phyloP scores from a whole-genome alignment of 2,329 filamentous ascomycete species.

The Cercospora sp. region DNA sequence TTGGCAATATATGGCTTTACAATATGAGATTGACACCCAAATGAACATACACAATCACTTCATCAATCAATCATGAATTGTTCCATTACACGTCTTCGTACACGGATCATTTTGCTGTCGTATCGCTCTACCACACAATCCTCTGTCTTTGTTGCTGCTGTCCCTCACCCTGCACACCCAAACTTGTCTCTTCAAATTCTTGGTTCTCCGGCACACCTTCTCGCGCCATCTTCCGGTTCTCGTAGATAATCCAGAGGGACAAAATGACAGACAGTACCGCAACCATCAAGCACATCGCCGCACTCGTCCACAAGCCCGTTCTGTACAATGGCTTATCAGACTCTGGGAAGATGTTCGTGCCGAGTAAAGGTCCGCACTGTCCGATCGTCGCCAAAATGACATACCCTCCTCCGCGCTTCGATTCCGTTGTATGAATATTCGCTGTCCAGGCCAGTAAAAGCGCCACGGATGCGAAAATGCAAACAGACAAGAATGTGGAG shows the following conservation, averaged over 20 bases:
- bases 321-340: constrained; percentile 49
- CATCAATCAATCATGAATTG: background rate
- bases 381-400: constrained; percentile 44
- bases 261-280: constrained; percentile 55
- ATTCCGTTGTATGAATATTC: constrained; percentile 43
- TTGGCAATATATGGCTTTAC: background rate
- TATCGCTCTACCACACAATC: background rate
- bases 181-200: constrained; percentile 28
- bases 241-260: constrained; percentile 56
- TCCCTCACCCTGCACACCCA: constrained; percentile 14
- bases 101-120: background rate
- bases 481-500: constrained; percentile 43
- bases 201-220: constrained; percentile 38
- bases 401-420: constrained; percentile 41
- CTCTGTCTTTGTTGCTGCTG: constrained; percentile 14
- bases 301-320: constrained; percentile 62
- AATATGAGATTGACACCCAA: background rate
- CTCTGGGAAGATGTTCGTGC: constrained; percentile 60
- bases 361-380: constrained; percentile 69
- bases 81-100: background rate
- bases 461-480: constrained; percentile 42
- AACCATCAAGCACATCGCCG: constrained; percentile 62
- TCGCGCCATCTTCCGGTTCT: constrained; percentile 61
- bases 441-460: constrained; percentile 42
- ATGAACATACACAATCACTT: background rate